Evolutionary conservation across 306 rosid genomes (phyloP).

Genomic region (Hippophae rhamnoides): DNA sequence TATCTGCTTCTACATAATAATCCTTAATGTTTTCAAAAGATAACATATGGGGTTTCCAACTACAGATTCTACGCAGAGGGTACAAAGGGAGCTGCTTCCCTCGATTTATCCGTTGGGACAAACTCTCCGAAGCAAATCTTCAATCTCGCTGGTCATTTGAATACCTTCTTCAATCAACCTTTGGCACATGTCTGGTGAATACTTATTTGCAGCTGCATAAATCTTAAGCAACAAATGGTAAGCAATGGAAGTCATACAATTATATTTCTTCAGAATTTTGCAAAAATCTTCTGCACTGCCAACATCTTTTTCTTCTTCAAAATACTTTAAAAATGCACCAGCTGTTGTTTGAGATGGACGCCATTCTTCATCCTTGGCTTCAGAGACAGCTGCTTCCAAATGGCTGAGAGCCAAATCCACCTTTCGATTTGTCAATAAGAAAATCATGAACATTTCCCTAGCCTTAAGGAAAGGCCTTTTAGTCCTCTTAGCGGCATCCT

Average conservation of each 20-base stretch:
- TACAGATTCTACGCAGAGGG: neutral
- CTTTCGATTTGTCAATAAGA: slow-evolving; percentile 34
- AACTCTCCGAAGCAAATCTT: slow-evolving; percentile 24
- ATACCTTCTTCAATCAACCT: slow-evolving; percentile 31
- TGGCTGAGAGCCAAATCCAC: slow-evolving; percentile 43
- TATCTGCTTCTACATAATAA: no score
- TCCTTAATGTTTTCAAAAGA: no score
- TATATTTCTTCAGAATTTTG: slow-evolving; percentile 43
- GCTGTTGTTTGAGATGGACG: slow-evolving; percentile 30
- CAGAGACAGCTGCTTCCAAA: slow-evolving; percentile 41
- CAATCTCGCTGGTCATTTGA: slow-evolving; percentile 26
- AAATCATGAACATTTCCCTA: slow-evolving; percentile 49
- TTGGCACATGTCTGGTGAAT: slow-evolving; percentile 24
- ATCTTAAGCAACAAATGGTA: slow-evolving; percentile 40
- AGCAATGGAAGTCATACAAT: slow-evolving; percentile 25
- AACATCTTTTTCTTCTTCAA: slow-evolving; percentile 47
- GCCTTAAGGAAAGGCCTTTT: slow-evolving; percentile 43
- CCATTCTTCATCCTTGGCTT: slow-evolving; percentile 32
- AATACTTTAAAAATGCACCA: slow-evolving; percentile 49
- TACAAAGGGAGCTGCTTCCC: neutral
- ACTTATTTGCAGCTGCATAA: slow-evolving; percentile 31
- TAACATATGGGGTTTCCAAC: neutral
- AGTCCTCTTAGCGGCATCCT: slow-evolving; percentile 37
- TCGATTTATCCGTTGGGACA: slow-evolving; percentile 13
- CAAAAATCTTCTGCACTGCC: slow-evolving; percentile 47